A percentile compares a stretch with the other conserved stretches of the same genome.
Evolutionary conservation across 2,329 filamentous ascomycete species (phyloP).

Genomic region (Epichloe coenophiala): DNA sequence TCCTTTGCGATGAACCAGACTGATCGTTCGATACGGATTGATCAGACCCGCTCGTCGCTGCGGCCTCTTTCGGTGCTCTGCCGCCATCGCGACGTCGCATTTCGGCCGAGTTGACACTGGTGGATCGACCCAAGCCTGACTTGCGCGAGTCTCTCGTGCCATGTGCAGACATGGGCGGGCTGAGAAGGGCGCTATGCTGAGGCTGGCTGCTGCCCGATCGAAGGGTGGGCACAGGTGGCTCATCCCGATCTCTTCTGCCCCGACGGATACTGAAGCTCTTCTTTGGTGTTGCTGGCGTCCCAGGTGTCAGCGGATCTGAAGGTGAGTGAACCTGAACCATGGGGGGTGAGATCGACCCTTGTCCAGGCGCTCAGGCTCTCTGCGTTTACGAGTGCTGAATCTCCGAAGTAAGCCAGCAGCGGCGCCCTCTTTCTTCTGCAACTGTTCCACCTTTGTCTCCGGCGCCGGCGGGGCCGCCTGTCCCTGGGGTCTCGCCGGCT

Average conservation of each 20-base stretch:
- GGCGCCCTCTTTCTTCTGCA: conserved; percentile 71
- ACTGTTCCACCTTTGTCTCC: conserved; percentile 45
- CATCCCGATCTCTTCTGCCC: conserved; percentile 40
- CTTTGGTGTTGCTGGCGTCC: conserved; percentile 43
- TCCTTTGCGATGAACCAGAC: conserved; percentile 36
- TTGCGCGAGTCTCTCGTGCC: conserved; percentile 41
- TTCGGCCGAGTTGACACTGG: conserved; percentile 83
- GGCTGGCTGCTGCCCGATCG: conserved; percentile 50
- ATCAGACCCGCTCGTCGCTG: conserved; percentile 67
- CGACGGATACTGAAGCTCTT: conserved; percentile 81
- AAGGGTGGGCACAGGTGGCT: conserved; percentile 31
- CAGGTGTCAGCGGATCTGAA: conserved; percentile 32
- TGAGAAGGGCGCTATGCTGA: conserved; percentile 66
- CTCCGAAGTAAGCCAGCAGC: conserved; percentile 73
- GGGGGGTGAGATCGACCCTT: conserved; percentile 62
- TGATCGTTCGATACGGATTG: conserved; percentile 49
- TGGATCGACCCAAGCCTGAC: conserved; percentile 65
- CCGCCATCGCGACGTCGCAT: conserved; percentile 49
- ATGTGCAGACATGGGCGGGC: conserved; percentile 53
- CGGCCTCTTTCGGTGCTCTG: conserved; percentile 46
- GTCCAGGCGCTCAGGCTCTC: conserved; percentile 50
- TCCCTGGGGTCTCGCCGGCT: conserved; percentile 27
- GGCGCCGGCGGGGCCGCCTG: conserved; percentile 25
- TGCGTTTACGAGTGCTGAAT: conserved; percentile 75
- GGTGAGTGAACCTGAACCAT: conserved; percentile 68